Percentiles rank a stretch among this genome's conserved stretches.
These are phyloP conservation scores for Botrytis cinerea DNA, from an alignment of 2,329 filamentous ascomycete species.

Conservation along the genomic window DNA sequence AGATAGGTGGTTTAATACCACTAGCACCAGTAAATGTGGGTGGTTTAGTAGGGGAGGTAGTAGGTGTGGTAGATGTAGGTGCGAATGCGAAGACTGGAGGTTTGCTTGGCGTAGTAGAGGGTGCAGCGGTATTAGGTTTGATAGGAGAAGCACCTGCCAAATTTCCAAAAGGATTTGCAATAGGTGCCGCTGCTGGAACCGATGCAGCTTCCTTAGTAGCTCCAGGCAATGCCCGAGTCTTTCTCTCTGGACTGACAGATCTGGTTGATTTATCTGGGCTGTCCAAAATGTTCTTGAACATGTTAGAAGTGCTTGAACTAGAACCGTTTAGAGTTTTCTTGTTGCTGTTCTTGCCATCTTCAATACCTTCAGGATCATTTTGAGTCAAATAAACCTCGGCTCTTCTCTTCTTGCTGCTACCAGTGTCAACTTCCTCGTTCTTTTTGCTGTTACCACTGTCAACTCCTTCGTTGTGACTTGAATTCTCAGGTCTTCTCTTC, in stretches of 20 bases:
- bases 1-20: constrained; percentile 19
- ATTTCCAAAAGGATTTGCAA: constrained; percentile 37
- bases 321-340: constrained; percentile 31
- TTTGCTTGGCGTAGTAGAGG: constrained; percentile 16
- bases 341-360: constrained; percentile 30
- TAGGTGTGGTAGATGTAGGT: constrained; percentile 10
- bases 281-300: constrained; percentile 41
- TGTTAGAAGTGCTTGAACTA: constrained; percentile 40
- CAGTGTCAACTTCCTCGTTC: background rate
- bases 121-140: constrained; percentile 18
- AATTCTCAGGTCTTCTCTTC: constrained; percentile 7
- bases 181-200: constrained; percentile 30
- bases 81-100: background rate
- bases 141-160: constrained; percentile 32
- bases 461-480: background rate
- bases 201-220: constrained; percentile 11
- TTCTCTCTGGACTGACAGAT: constrained; percentile 33
- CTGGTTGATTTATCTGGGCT: constrained; percentile 30
- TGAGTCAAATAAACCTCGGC: constrained; percentile 39
- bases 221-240: constrained; percentile 23
- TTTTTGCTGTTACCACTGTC: background rate
- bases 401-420: constrained; percentile 36
- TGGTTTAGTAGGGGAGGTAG: constrained; percentile 27
- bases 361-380: constrained; percentile 32
- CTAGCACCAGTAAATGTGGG: constrained; percentile 10